Percentiles rank a stretch among this genome's conserved stretches.
phyloP scores from a whole-genome alignment of 768 basidiomycete species.

The Calocera viscosa region DNA sequence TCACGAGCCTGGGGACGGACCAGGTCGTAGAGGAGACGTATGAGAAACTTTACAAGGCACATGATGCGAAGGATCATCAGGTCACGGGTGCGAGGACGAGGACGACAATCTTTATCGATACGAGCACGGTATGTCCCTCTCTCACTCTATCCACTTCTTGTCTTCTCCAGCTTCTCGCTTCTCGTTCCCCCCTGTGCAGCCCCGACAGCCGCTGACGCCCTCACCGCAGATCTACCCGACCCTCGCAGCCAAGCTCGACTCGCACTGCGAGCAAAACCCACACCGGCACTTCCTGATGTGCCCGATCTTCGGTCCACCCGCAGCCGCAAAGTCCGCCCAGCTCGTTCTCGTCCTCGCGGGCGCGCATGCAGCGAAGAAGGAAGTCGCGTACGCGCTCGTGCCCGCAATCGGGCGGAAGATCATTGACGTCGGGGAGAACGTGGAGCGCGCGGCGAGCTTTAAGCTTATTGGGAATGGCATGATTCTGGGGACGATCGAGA shows the following conservation, averaged over 20 bases:
- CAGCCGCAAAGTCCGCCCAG: constrained; percentile 49
- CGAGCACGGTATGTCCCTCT: constrained; percentile 52
- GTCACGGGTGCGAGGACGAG: constrained; percentile 28
- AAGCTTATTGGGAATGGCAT: constrained; percentile 74
- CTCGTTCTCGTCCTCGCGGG: constrained; percentile 70
- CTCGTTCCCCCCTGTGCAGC: no score
- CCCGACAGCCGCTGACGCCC: background rate
- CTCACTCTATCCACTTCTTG: background rate
- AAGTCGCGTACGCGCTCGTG: constrained; percentile 61
- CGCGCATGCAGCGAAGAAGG: constrained; percentile 69
- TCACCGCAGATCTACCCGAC: constrained; percentile 41
- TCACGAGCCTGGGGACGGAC: constrained; percentile 65
- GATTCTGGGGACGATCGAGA: constrained; percentile 62
- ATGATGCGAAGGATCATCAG: constrained; percentile 25
- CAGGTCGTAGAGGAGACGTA: constrained; percentile 54
- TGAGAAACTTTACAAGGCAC: constrained; percentile 42
- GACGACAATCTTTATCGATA: constrained; percentile 72
- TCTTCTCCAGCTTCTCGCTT: no score
- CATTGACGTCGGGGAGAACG: constrained; percentile 68
- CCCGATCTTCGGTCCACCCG: constrained; percentile 61
- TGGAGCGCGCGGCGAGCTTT: constrained; percentile 59
- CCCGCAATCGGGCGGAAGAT: constrained; percentile 63
- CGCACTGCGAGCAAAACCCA: constrained; percentile 26
- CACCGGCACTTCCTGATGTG: constrained; percentile 55
- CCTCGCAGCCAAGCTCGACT: constrained; percentile 33